These are phyloP conservation scores for Phytopythium cucurbitacearum DNA, from an alignment of 352 stramenopile species.

Conservation along the genomic window DNA sequence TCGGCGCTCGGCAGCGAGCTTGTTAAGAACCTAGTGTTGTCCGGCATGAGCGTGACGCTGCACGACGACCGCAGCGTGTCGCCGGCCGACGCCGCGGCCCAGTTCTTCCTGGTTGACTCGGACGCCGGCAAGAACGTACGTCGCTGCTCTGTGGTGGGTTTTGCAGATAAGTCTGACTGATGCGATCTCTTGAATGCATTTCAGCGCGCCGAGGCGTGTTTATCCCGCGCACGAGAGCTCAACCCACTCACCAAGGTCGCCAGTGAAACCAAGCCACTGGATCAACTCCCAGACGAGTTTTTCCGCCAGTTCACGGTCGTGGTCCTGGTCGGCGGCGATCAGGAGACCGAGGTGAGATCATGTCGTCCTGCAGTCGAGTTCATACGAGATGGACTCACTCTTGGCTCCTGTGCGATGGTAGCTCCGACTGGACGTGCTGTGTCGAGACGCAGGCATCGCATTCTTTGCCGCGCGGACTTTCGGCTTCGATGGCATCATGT, in stretches of 20 bases:
- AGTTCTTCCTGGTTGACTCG: constrained; percentile 81
- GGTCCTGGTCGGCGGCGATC: constrained; percentile 45
- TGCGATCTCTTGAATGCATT: constrained; percentile 9
- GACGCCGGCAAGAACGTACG: constrained; percentile 77
- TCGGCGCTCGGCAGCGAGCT: constrained; percentile 88
- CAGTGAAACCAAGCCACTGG: constrained; percentile 63
- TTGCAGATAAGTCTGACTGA: neutral
- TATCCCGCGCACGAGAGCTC: constrained; percentile 89
- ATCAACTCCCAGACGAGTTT: constrained; percentile 51
- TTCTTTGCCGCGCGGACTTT: constrained; percentile 79
- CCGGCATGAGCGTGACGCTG: constrained; percentile 92
- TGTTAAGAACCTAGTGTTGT: constrained; percentile 97
- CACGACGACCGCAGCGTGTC: constrained; percentile 77
- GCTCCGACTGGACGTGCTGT: constrained; percentile 57
- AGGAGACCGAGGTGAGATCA: constrained; percentile 29
- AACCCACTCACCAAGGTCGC: constrained; percentile 91
- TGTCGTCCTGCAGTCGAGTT: neutral
- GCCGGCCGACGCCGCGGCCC: constrained; percentile 39
- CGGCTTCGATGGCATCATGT: constrained; percentile 75
- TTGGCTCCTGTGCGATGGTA: constrained; percentile 4
- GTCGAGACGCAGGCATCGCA: constrained; percentile 42
- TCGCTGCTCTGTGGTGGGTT: neutral
- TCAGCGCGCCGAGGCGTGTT: constrained; percentile 70
- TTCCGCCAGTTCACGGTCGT: constrained; percentile 89
- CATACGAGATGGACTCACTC: neutral